These are phyloP conservation scores for Scheffersomyces insectosa DNA, from an alignment of 1,139 yeast genomes.

Conservation along the genomic window DNA sequence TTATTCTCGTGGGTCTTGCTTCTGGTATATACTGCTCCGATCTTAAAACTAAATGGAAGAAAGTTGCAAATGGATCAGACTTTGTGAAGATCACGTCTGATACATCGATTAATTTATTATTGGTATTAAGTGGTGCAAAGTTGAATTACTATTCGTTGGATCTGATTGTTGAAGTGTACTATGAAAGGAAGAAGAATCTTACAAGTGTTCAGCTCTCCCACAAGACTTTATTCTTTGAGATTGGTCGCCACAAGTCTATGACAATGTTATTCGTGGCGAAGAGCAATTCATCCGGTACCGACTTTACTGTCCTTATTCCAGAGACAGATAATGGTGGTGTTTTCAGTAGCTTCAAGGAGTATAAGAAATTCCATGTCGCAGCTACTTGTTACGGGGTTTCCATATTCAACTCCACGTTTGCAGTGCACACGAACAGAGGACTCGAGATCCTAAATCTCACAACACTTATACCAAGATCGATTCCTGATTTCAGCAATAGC, in stretches of 20 bases:
- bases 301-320: constrained; percentile 54
- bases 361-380: constrained; percentile 48
- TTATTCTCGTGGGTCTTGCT: constrained; percentile 35
- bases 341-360: constrained; percentile 52
- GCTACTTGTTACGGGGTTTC: constrained; percentile 59
- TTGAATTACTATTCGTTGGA: constrained; percentile 63
- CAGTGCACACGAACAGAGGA: constrained; percentile 69
- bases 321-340: constrained; percentile 50
- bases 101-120: constrained; percentile 55
- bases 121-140: constrained; percentile 59
- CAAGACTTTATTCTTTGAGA: constrained; percentile 52
- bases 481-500: constrained; percentile 45
- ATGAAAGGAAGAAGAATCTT: constrained; percentile 31
- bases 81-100: constrained; percentile 66
- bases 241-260: constrained; percentile 64
- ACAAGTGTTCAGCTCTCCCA: constrained; percentile 38
- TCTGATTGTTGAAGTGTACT: constrained; percentile 40
- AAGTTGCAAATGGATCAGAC: constrained; percentile 53
- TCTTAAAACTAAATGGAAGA: constrained; percentile 57
- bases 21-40: constrained; percentile 51
- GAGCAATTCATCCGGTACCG: constrained; percentile 47
- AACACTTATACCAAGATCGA: constrained; percentile 54
- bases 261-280: constrained; percentile 57
- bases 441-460: constrained; percentile 68
- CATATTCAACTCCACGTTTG: constrained; percentile 60